Base-by-base conservation (phyloP, 108 stramenopile genomes). In the Skeletonema marinoi region DNA sequence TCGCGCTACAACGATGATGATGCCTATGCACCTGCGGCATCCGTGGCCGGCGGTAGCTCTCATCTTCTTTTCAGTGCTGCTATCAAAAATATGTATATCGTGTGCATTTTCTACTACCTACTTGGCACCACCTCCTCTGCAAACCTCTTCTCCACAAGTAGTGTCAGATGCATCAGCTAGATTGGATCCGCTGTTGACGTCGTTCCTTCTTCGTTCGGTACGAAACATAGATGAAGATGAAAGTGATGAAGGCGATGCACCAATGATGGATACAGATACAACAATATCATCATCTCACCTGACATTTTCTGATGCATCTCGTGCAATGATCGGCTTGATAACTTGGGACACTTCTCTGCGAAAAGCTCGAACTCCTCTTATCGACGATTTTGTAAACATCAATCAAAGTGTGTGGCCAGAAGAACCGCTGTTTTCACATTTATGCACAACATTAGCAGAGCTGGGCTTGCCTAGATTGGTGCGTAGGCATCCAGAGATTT, bases 381-480 rank as follows among this genome's bases (percentile, higher is more conserved):
- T 13, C 2, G 30, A 64, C 1, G 81, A 82, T 68, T 81, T 81
- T 44, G 5, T 19, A 6, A 16, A 10, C 4, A 16, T n/a, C n/a
- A 32, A 62, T 46, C 16, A 46, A 31, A 66, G 61, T 14, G 11
- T 46, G 16, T 92, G 91, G 91, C 91, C 91, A 13, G 62, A 72
- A 3, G 77, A 84, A 44, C 91, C 89, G 6, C 77, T 92, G 6
- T 92, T 84, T 76, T 68, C 79, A 10, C 61, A 58, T 25, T 35
- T 90, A 11, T 25, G 31, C 29, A 35, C 68, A n/a, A 50, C 63
- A 17, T 78, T 90, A 68, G 50, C 73, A 3, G n/a, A 58, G 2
- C 59, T 88, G 59, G 88, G 83, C 44, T 66, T 92, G 33, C 85
- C 89, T 14, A 78, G 91, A 36, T 85, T 90, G 74, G 85, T 85